Base-by-base conservation (phyloP, 2,329 filamentous ascomycete genomes). In the Pezicula carpinea region DNA sequence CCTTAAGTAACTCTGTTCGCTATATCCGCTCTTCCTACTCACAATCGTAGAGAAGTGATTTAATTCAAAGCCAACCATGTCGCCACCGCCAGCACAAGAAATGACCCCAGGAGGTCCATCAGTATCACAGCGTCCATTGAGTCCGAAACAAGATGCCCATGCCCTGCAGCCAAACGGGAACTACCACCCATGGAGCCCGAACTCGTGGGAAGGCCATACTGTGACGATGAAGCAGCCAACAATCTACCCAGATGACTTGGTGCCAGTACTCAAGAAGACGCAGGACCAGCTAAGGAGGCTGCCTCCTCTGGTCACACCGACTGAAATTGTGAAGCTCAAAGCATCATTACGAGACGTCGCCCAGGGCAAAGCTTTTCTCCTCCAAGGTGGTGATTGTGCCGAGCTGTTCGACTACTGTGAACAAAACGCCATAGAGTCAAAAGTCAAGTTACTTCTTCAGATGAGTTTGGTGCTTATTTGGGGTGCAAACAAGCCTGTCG, bases 331-430 rank as follows among this genome's bases (percentile, higher is more conserved):
- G 57, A 85, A 81, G 53, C 77, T 99, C 44, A 90, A 90, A 63
- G 75, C 80, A 44, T 85, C 81, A 59, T 77, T 99, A 18, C 81
- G 82, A 49, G 89, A 96, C 70, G 93, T 95, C 5, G 93, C 93
- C 5, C 73, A 87, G 31, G 93, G 93, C 29, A 90, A 92, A 55
- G 89, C 92, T 11, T 97, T 99, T 66, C 76, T 99, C 8, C 80
- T 99, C 4, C 93, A 99, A 71, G 93, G 93, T 50, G 93, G 92
- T 53, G 93, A 99, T 70, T 99, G 93, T 64, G 93, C 93, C 14
- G 93, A 99, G 72, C 79, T 97, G 8, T 99, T 99, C 62, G 89
- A 93, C 67, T 99, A 99, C 74, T 99, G 93, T 69, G 84, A 87
- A 59, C 85, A 90, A 65, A 79, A 80, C 13, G 86, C 87, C 55